Percentiles rank a stretch among this genome's conserved stretches.
Evolutionary conservation across 2,329 filamentous ascomycete species (phyloP).

Genomic region (Pseudogymnoascus sp.): DNA sequence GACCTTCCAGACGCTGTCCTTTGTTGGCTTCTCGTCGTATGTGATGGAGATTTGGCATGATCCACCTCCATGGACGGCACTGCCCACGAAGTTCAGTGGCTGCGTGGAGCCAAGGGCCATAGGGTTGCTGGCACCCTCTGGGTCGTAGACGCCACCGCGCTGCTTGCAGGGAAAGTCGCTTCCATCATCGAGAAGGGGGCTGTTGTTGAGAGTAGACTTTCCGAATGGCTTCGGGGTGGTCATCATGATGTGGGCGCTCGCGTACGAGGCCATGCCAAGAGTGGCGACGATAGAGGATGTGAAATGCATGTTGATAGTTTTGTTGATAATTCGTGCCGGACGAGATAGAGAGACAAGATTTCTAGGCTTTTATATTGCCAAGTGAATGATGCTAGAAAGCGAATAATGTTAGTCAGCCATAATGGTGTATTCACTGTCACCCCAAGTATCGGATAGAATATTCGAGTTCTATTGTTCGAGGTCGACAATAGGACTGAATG

Average conservation of each 20-base stretch:
- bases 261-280: constrained; percentile 50
- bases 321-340: constrained; percentile 7
- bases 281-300: constrained; percentile 46
- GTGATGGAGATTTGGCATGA: constrained; percentile 87
- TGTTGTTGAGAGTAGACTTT: constrained; percentile 46
- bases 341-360: constrained; percentile 6
- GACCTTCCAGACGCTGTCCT: constrained; percentile 71
- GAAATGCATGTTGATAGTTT: constrained; percentile 36
- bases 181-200: constrained; percentile 54
- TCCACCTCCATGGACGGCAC: constrained; percentile 80
- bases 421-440: not conserved
- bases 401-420: constrained; percentile 6
- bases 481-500: not conserved
- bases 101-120: constrained; percentile 59
- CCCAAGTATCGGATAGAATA: not conserved
- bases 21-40: constrained; percentile 63
- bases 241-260: constrained; percentile 73
- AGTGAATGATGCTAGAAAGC: not conserved
- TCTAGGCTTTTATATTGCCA: constrained; percentile 8
- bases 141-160: constrained; percentile 39
- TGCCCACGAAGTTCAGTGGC: constrained; percentile 58
- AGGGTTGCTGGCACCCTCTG: constrained; percentile 44
- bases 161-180: constrained; percentile 79
- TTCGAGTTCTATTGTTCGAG: not conserved
- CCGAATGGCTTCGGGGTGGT: constrained; percentile 58